These are phyloP conservation scores for Lachancea cidri DNA, from an alignment of 805 yeast species.

Conservation along the genomic window DNA sequence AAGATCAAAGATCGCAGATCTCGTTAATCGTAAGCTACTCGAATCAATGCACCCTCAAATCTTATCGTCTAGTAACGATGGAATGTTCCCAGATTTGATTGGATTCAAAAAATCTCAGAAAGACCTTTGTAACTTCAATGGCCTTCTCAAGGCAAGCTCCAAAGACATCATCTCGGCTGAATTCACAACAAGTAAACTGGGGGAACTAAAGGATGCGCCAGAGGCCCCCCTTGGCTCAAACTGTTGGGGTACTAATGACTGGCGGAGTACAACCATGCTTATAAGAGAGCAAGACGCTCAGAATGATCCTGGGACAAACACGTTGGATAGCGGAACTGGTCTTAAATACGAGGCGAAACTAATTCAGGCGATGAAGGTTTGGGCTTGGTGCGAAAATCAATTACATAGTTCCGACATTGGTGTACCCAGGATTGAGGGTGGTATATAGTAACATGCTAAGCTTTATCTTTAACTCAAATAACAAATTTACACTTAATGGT, in stretches of 20 bases:
- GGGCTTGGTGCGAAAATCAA: conserved; percentile 61
- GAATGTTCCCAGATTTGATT: conserved; percentile 19
- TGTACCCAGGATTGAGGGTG: conserved; percentile 32
- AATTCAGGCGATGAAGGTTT: conserved; percentile 51
- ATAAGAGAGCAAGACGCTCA: conserved; percentile 9
- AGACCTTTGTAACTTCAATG: conserved; percentile 10
- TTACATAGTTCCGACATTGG: conserved; percentile 36
- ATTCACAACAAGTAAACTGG: conserved; percentile 11
- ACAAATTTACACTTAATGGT: conserved; percentile 35
- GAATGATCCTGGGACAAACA: neutral
- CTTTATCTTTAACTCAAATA: conserved; percentile 12
- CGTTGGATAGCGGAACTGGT: conserved; percentile 9
- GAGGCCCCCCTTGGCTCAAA: conserved; percentile 5
- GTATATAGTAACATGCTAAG: conserved; percentile 1
- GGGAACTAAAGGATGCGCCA: conserved; percentile 9
- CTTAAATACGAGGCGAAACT: conserved; percentile 34
- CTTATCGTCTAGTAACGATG: conserved; percentile 9
- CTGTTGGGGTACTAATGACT: conserved; percentile 9
- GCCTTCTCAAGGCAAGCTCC: conserved; percentile 14
- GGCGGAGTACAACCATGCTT: conserved; percentile 14
- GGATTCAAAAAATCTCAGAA: conserved; percentile 14
- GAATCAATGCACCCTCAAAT: conserved; percentile 22
- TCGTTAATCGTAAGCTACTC: conserved; percentile 53
- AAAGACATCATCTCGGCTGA: conserved; percentile 12
- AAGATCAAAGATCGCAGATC: conserved; percentile 59